Evolutionary conservation across 768 basidiomycete genomes (phyloP).

Genomic region (Chlorophyllum brunneum): DNA sequence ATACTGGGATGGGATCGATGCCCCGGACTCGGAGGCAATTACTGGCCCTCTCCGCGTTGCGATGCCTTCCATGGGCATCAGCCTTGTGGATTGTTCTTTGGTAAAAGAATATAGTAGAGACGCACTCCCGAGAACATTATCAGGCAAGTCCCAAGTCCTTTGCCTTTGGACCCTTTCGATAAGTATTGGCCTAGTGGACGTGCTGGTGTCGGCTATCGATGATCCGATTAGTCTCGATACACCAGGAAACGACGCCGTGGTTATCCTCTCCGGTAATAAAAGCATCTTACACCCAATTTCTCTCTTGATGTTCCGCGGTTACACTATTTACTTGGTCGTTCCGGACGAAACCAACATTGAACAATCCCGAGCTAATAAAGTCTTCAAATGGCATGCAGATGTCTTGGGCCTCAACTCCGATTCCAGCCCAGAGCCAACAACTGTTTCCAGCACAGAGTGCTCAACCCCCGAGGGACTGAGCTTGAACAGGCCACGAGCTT

Average conservation of each 20-base stretch:
- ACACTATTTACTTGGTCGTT: neutral
- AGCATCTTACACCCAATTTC: slow-evolving; percentile 4
- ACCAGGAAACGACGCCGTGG: neutral
- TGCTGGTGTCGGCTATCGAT: slow-evolving; percentile 5
- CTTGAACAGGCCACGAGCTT: neutral
- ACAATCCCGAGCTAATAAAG: neutral
- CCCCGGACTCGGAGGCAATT: neutral
- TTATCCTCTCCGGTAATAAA: slow-evolving; percentile 5
- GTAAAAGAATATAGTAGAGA: slow-evolving; percentile 1
- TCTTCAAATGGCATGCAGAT: slow-evolving; percentile 1
- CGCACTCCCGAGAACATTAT: neutral
- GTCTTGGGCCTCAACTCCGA: neutral
- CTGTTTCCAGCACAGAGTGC: neutral
- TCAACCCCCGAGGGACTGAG: neutral
- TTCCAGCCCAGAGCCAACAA: neutral
- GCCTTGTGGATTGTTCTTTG: slow-evolving; percentile 2
- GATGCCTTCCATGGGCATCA: slow-evolving; percentile 8
- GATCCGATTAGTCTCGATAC: neutral
- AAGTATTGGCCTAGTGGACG: neutral
- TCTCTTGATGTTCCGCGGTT: slow-evolving; percentile 1
- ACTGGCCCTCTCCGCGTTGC: neutral
- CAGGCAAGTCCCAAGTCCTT: neutral
- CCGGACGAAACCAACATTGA: neutral
- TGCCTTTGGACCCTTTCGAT: neutral
- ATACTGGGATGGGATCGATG: slow-evolving; percentile 9